Base-by-base conservation (phyloP, 306 rosid species). In the Geum urbanum region DNA sequence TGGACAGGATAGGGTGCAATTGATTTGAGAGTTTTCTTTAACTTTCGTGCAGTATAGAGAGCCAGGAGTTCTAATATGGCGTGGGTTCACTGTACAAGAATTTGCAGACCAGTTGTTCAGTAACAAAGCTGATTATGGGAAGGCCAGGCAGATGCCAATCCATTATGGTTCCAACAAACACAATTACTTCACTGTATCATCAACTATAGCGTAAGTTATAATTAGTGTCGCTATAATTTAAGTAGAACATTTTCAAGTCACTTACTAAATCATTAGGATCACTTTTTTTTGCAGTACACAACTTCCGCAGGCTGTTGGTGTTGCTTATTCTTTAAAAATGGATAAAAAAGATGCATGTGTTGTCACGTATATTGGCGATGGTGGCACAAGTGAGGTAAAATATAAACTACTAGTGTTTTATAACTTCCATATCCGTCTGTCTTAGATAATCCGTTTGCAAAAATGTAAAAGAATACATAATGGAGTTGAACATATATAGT, bases 271-370 rank as follows among this genome's bases (percentile, higher is more conserved):
- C 10, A 55, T 70, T 40, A 41, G 37, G 19, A 27, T 55, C 41
- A 35, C 60, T 66, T 75, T 55, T 14, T 57, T 14, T 68, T 62
- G 60, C 77, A 94, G 96, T 20, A 74, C 99, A 10, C 97, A 91
- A 86, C 74, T 94, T 81, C 83, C 95, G 22, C 99, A 94, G 51
- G 97, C 99, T 20, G 99, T 94, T 76, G 97, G 99, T 66, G 95
- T 97, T 83, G 99, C 97, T 10, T 94, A 94, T 82, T 88, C 99
- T 57, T 75, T 94, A 72, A 94, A 91, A 84, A 84, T 91, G 97
- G 97, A 94, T 72, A 81, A 69, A 73, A 88, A 75, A 71, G 85
- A 87, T 72, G 99, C 95, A 18, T 94, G 99, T 70, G 89, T 81
- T 20, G 89, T 91, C 49, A 84, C 96, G 59, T 94, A 80, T 78